Base-by-base conservation (phyloP, 2,329 filamentous ascomycete species). In the Neofusicoccum kwambonambiense region DNA sequence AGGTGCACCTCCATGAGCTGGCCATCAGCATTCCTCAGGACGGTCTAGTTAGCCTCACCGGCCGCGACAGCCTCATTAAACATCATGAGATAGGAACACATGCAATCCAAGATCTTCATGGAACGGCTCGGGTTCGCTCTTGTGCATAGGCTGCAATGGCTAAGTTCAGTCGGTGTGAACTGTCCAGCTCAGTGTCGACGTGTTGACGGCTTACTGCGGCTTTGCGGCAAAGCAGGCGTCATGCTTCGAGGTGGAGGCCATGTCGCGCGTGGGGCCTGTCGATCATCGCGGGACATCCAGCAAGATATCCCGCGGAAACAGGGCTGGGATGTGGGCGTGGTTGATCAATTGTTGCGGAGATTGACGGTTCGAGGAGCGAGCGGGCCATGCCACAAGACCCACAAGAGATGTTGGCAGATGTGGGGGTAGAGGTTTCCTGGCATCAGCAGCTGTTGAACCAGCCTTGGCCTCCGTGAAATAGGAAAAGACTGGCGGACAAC, bases 101-200 rank as follows among this genome's bases (percentile, higher is more conserved):
- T 17, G n/a, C 27, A 22, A 35, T 3, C 34, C 31, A 19, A 17
- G 31, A 37, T 35, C n/a, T 44, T n/a, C 41, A 34, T 17, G 4
- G 12, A 9, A 8, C 42, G 42, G 42, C 27, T 47, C 41, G 42
- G 27, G 54, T 47, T 58, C 27, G 54, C 41, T 17, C 45, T 19
- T 41, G 15, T 35, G 27, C 22, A 35, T 35, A 34, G 41, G 0
- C 8, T 8, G 39, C 22, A 17, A 34, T 19, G 41, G 12, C 54
- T 27, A 19, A 19, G 17, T 37, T 60, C 4, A 47, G 42, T 60
- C 56, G 56, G 56, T 60, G 56, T 35, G 56, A 39, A 49, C 5
- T 19, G 8, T 47, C 56, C 56, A 60, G 13, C 27, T 47, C 56
- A 60, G n/a, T 9, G 22, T 60, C 31, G 56, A 60, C 56, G 56